These are phyloP conservation scores for Wickerhamomyces sp. DNA, from an alignment of 1,139 yeast species.

Conservation along the genomic window DNA sequence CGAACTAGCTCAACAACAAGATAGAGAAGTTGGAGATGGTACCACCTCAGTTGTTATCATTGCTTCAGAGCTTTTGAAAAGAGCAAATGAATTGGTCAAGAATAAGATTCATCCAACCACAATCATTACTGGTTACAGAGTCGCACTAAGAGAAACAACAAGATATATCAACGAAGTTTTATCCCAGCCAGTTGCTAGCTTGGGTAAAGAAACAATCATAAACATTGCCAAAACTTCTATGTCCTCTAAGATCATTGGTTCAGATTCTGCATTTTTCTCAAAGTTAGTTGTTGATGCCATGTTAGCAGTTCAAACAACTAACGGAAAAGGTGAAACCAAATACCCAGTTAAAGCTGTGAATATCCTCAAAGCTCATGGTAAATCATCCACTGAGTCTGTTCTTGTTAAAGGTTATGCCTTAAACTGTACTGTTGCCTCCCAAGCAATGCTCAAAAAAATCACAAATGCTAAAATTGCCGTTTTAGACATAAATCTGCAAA, in stretches of 20 bases:
- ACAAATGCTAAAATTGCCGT: conserved; percentile 83
- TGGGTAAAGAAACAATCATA: conserved; percentile 78
- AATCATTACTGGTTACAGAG: conserved; percentile 90
- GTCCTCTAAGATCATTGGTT: conserved; percentile 96
- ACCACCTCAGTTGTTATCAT: conserved; percentile 94
- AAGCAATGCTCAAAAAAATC: conserved; percentile 84
- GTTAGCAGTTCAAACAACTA: conserved; percentile 90
- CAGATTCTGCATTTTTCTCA: conserved; percentile 88
- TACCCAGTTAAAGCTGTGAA: conserved; percentile 98
- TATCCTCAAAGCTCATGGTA: conserved; percentile 94
- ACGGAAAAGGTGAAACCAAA: conserved; percentile 79
- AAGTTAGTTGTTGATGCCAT: conserved; percentile 93
- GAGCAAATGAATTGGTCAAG: conserved; percentile 92
- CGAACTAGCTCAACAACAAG: conserved; percentile 98
- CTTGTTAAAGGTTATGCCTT: conserved; percentile 92
- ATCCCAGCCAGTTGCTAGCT: conserved; percentile 70
- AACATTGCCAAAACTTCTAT: conserved; percentile 95
- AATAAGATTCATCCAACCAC: conserved; percentile 97
- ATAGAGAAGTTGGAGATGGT: conserved; percentile 98
- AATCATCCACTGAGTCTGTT: conserved; percentile 80
- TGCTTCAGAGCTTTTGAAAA: conserved; percentile 85
- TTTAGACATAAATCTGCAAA: conserved; percentile 90
- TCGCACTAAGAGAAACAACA: conserved; percentile 89
- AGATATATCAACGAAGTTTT: conserved; percentile 83
- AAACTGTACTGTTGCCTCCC: conserved; percentile 96